Percentiles rank a stretch among this genome's conserved stretches.
Evolutionary conservation across 768 basidiomycete genomes (phyloP).

Genomic region (Phylloporus arenicola): DNA sequence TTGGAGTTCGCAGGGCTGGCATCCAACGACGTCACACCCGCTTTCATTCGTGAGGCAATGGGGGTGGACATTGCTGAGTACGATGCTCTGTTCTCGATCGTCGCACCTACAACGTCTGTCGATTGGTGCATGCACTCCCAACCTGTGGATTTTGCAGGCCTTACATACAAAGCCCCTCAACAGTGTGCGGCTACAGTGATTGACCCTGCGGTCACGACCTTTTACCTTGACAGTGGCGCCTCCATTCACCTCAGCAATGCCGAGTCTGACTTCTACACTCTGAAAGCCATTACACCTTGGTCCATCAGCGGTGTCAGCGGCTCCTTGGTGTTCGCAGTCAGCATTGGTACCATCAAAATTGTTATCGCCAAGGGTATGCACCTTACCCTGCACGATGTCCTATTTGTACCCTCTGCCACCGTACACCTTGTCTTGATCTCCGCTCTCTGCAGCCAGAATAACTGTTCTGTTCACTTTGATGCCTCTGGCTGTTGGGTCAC

Average conservation of each 20-base stretch:
- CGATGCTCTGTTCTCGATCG: not conserved
- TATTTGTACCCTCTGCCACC: conserved; percentile 20
- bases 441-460: too few relatives aligned
- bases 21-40: not conserved
- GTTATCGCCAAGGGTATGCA: conserved; percentile 3
- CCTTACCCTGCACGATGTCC: conserved; percentile 12
- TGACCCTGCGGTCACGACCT: not conserved
- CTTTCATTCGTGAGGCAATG: not conserved
- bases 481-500: conserved; percentile 5
- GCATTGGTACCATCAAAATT: conserved; percentile 9
- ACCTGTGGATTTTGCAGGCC: not conserved
- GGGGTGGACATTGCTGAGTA: not conserved
- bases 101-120: not conserved
- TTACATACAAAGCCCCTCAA: not conserved
- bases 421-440: conserved; percentile 24
- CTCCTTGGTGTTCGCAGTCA: conserved; percentile 12
- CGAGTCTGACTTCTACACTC: conserved; percentile 9
- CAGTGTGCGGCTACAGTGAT: not conserved
- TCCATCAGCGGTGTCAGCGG: conserved; percentile 13
- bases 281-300: conserved; percentile 6
- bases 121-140: not conserved
- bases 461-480: conserved; percentile 15
- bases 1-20: too few relatives aligned
- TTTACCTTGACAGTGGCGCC: conserved; percentile 8
- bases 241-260: conserved; percentile 15